A percentile compares a stretch with the other conserved stretches of the same genome.
Evolutionary conservation across 768 basidiomycete genomes (phyloP).

Genomic region (Hortiboletus campestris): DNA sequence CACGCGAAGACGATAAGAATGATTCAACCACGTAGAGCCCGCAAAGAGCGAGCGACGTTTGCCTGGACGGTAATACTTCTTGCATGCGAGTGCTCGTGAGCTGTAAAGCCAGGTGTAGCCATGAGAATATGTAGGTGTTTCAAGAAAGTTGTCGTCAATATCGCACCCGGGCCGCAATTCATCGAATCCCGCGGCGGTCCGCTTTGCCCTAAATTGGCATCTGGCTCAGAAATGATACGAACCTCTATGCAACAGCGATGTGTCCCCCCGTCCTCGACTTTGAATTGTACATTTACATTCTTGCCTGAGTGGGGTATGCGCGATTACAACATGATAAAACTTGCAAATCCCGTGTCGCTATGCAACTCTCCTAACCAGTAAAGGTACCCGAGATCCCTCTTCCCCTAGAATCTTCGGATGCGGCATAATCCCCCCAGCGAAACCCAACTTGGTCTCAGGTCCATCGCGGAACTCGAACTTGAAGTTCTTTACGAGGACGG

Average conservation of each 20-base stretch:
- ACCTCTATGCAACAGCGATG: no score
- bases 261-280: neutral
- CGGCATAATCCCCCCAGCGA: conserved; percentile 21
- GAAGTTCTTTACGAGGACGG: conserved; percentile 39
- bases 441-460: conserved; percentile 31
- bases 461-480: conserved; percentile 33
- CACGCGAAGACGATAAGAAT: no score
- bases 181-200: neutral
- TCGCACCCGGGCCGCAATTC: no score
- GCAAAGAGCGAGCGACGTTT: no score
- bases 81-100: neutral
- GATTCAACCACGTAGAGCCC: no score
- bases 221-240: no score
- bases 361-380: conserved; percentile 2
- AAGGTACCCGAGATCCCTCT: conserved; percentile 12
- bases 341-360: neutral
- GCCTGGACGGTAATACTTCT: neutral
- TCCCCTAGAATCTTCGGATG: conserved; percentile 34
- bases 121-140: no score
- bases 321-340: neutral
- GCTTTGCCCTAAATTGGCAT: neutral
- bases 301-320: neutral
- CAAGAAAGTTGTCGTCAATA: neutral
- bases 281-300: no score
- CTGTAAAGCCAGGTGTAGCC: neutral